phyloP scores from a whole-genome alignment of 2,329 filamentous ascomycete species.

The Xylaria sp. region DNA sequence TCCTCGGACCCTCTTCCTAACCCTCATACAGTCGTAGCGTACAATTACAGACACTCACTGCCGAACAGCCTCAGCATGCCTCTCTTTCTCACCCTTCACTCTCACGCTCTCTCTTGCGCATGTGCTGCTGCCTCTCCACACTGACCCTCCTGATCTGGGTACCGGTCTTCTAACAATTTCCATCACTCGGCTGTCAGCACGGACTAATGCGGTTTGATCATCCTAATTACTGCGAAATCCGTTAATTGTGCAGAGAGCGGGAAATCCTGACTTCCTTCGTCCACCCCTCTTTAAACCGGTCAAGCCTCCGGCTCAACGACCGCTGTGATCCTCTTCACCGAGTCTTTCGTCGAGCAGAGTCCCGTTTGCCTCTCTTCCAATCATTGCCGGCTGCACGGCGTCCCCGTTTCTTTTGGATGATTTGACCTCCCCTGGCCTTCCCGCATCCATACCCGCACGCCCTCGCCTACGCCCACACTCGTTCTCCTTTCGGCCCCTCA shows the following conservation, averaged over 20 bases:
- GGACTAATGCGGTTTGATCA: constrained; percentile 37
- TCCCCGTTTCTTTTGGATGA: constrained; percentile 41
- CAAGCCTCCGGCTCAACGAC: constrained; percentile 48
- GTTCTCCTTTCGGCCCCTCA: constrained; percentile 26
- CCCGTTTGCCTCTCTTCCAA: constrained; percentile 46
- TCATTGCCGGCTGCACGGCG: constrained; percentile 47
- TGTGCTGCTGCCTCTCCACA: constrained; percentile 31
- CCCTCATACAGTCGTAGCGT: constrained; percentile 33
- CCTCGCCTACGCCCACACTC: constrained; percentile 27
- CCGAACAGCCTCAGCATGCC: constrained; percentile 32
- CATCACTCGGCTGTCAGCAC: constrained; percentile 37
- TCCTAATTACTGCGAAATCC: constrained; percentile 43
- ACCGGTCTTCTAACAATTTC: constrained; percentile 27
- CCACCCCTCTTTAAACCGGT: constrained; percentile 51
- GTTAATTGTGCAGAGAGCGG: constrained; percentile 40
- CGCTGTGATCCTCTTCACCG: constrained; percentile 49
- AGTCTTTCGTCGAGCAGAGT: constrained; percentile 45
- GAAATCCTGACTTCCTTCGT: constrained; percentile 40
- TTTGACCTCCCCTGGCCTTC: constrained; percentile 43
- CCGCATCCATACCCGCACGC: constrained; percentile 39
- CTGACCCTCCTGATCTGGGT: constrained; percentile 20
- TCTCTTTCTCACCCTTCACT: constrained; percentile 26
- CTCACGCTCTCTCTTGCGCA: constrained; percentile 17
- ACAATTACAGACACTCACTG: constrained; percentile 1
- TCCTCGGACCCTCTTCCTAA: constrained; percentile 36